Evolutionary conservation across 768 basidiomycete genomes (phyloP).

Genomic region (Gyrodon lividus): DNA sequence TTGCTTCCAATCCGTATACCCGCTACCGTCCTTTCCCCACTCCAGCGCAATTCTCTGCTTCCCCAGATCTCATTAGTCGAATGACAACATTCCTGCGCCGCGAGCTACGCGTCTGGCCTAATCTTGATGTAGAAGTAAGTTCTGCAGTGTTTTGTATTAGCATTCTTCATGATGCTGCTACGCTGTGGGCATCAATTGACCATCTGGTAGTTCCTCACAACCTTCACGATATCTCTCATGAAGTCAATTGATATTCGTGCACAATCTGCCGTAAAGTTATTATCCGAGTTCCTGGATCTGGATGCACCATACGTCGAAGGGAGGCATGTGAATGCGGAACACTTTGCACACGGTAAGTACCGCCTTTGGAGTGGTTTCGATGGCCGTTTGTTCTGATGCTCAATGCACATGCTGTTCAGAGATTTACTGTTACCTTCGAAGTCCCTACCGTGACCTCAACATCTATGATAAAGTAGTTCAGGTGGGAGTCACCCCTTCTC

Average conservation of each 20-base stretch:
- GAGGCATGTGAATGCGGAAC: conserved; percentile 75
- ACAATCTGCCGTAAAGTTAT: conserved; percentile 77
- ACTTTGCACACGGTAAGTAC: conserved; percentile 87
- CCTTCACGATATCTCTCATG: conserved; percentile 86
- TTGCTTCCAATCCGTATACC: conserved; percentile 84
- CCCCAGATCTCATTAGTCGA: conserved; percentile 69
- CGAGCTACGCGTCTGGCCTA: conserved; percentile 84
- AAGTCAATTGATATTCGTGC: conserved; percentile 91
- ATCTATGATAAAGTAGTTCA: conserved; percentile 82
- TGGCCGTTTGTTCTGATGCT: background rate
- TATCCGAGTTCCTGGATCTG: conserved; percentile 88
- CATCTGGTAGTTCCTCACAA: conserved; percentile 74
- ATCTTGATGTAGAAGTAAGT: conserved; percentile 85
- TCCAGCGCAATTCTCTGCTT: conserved; percentile 77
- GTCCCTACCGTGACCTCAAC: conserved; percentile 82
- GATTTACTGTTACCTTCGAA: conserved; percentile 84
- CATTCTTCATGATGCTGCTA: background rate
- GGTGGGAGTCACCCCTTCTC: conserved; percentile 39
- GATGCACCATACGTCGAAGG: conserved; percentile 56
- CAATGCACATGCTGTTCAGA: conserved; percentile 44
- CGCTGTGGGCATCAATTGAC: conserved; percentile 14
- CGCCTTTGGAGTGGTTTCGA: background rate
- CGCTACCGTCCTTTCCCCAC: conserved; percentile 90
- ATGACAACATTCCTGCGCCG: conserved; percentile 81
- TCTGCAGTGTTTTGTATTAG: background rate